phyloP scores from a whole-genome alignment of 78 protist genomes.

The Emiliania huxleyi region DNA sequence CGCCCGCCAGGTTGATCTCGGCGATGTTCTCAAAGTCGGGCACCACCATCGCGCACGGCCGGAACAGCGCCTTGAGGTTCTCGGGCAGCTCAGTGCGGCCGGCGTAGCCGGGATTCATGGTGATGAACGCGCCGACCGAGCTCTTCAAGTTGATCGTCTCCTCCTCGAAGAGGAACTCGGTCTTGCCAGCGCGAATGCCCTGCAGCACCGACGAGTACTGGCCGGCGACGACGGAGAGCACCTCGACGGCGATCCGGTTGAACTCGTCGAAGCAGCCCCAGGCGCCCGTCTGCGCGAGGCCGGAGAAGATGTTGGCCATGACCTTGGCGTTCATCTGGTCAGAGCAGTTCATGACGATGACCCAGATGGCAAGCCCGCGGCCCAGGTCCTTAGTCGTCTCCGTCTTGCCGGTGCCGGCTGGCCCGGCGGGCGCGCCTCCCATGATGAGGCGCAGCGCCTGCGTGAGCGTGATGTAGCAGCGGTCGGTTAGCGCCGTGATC shows the following conservation, averaged over 20 bases:
- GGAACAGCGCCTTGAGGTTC: conserved; percentile 86
- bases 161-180: conserved; percentile 54
- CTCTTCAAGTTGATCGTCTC: conserved; percentile 38
- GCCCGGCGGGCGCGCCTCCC: conserved; percentile 95
- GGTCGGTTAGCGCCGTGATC: conserved; percentile 90
- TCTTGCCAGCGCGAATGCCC: conserved; percentile 57
- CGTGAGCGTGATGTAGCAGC: conserved; percentile 91
- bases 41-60: conserved; percentile 84
- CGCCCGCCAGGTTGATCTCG: conserved; percentile 42
- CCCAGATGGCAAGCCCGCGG: conserved; percentile 51
- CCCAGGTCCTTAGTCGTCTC: conserved; percentile 84
- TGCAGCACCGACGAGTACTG: conserved; percentile 79
- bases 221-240: conserved; percentile 87
- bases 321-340: conserved; percentile 78
- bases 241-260: conserved; percentile 75
- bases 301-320: conserved; percentile 80
- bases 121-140: conserved; percentile 72
- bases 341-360: conserved; percentile 80
- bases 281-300: conserved; percentile 80
- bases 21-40: conserved; percentile 84
- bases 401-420: conserved; percentile 95
- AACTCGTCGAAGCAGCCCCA: conserved; percentile 90
- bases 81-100: conserved; percentile 94
- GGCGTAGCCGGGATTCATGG: conserved; percentile 95
- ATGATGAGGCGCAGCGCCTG: conserved; percentile 80